Percentiles rank a stretch among this genome's conserved stretches.
Conservation (phyloP, 176 grass and related monocot species). For the Oryza meridionalis region DNA sequence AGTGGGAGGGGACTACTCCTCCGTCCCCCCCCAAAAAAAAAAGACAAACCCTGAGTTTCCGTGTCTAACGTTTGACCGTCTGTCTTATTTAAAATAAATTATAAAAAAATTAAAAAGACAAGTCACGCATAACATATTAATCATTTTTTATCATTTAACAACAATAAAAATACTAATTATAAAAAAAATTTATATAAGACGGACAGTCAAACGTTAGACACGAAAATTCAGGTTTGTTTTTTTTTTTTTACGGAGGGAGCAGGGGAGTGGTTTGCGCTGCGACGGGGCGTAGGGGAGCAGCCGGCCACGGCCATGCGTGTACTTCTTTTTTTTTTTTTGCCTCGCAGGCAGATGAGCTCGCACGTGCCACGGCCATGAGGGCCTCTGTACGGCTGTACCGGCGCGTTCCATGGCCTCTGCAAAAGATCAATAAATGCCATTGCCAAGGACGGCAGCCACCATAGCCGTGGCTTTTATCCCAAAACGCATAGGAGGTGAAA, state of each 20-base stretch:
- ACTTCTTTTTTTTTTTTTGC: constrained; percentile 21
- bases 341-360: not conserved
- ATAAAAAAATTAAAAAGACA: too few species aligned
- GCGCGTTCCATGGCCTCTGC: constrained; percentile 30
- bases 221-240: too few species aligned
- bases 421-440: constrained; percentile 36
- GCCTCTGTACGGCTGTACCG: constrained; percentile 19
- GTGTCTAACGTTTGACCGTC: too few species aligned
- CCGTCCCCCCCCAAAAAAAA: too few species aligned
- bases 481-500: not conserved
- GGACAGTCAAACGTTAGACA: too few species aligned
- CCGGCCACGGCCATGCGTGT: constrained; percentile 10
- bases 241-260: too few species aligned
- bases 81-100: too few species aligned
- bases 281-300: not conserved
- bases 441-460: constrained; percentile 6
- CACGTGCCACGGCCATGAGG: constrained; percentile 9
- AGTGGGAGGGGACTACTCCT: constrained; percentile 21
- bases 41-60: too few species aligned
- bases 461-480: constrained; percentile 26
- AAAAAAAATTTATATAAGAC: too few species aligned
- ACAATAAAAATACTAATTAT: too few species aligned
- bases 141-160: too few species aligned
- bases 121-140: too few species aligned
- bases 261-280: constrained; percentile 35